These are phyloP conservation scores for Anthracocystis setariae DNA, from an alignment of 1,284 basidiomycete genomes.

Conservation along the genomic window DNA sequence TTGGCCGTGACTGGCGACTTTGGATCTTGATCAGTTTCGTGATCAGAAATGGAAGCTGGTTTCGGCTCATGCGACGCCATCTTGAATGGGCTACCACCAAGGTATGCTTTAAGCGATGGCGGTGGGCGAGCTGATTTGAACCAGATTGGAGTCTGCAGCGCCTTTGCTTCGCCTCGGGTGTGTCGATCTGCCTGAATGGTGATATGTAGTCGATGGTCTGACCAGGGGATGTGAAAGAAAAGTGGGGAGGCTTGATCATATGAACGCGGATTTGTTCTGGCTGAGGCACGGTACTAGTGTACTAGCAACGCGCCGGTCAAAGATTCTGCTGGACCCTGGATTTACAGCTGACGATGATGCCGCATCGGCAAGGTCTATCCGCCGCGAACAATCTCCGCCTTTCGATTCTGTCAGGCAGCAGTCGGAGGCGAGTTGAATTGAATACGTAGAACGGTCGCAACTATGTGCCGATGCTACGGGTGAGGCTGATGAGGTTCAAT, in stretches of 20 bases:
- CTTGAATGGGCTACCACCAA: not conserved
- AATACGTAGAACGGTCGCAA: too few relatives aligned
- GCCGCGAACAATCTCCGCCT: not conserved
- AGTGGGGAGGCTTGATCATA: too few relatives aligned
- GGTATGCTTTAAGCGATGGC: not conserved
- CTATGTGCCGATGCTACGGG: too few relatives aligned
- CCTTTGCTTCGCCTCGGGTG: too few relatives aligned
- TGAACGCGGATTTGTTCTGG: not conserved
- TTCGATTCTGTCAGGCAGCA: not conserved
- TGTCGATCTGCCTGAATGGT: too few relatives aligned
- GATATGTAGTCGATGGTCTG: too few relatives aligned
- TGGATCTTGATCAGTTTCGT: not conserved
- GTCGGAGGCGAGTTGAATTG: too few relatives aligned
- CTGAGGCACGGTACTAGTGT: not conserved
- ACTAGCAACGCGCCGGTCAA: not conserved
- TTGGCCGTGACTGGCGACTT: not conserved
- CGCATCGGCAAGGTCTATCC: slow-evolving; percentile 2
- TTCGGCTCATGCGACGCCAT: not conserved
- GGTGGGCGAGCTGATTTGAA: not conserved
- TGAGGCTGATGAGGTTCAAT: too few relatives aligned
- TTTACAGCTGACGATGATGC: not conserved
- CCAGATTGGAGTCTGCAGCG: too few relatives aligned
- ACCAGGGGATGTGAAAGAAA: not conserved
- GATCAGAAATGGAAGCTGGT: not conserved
- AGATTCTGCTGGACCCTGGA: slow-evolving; percentile 1